Evolutionary conservation across 164 flowering plant genomes (phyloP).

Genomic region (Macadamia tetraphylla): DNA sequence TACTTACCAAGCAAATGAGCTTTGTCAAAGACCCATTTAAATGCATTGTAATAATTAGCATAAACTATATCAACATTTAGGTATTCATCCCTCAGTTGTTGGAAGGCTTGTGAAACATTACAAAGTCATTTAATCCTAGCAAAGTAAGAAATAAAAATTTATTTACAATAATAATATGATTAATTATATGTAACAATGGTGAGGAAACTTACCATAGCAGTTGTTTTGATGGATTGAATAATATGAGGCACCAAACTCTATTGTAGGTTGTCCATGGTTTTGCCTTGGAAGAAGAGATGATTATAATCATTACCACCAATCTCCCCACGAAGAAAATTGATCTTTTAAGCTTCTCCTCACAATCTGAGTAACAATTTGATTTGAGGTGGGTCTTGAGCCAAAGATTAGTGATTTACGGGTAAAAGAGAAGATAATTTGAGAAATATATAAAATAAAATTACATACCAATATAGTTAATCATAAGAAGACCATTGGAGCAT

Average conservation of each 20-base stretch:
- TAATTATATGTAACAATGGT: no score
- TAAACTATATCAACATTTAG: no score
- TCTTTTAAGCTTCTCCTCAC: no score
- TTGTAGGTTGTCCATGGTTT: slow-evolving; percentile 6
- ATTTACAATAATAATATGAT: no score
- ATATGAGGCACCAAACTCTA: slow-evolving; percentile 6
- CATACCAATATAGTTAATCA: slow-evolving; percentile 6
- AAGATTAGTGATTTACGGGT: no score
- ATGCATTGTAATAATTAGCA: no score
- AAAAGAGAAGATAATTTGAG: no score
- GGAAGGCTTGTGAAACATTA: slow-evolving; percentile 10
- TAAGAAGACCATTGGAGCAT: slow-evolving; percentile 15
- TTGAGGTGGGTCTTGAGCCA: no score
- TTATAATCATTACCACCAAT: no score
- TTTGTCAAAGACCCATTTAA: no score
- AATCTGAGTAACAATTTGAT: no score
- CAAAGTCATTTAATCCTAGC: slow-evolving; percentile 9
- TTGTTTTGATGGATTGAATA: slow-evolving; percentile 6
- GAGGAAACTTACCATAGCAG: slow-evolving; percentile 5
- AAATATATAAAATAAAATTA: slow-evolving; percentile 4
- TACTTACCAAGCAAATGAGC: neutral
- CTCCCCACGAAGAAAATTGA: no score
- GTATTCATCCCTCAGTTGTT: neutral
- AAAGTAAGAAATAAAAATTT: neutral
- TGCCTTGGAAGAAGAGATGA: neutral